phyloP scores from a whole-genome alignment of 257 asterid species.

The Schizonepeta tenuifolia region DNA sequence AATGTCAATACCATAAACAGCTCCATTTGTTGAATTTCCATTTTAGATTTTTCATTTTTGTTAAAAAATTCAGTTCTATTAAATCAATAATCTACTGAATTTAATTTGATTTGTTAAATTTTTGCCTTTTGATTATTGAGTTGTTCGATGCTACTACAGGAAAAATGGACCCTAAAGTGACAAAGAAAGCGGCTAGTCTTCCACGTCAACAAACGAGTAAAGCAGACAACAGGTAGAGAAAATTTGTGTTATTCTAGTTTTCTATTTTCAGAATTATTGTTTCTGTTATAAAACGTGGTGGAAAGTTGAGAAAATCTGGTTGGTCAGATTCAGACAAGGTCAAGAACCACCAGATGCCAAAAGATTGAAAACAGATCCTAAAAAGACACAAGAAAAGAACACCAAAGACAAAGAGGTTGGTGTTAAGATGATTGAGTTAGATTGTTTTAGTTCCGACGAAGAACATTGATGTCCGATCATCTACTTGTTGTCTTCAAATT shows the following conservation, averaged over 20 bases:
- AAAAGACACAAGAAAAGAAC: conserved; percentile 39
- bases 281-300: no score
- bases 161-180: conserved; percentile 41
- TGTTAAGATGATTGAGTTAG: conserved; percentile 83
- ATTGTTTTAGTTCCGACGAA: conserved; percentile 78
- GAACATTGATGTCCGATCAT: conserved; percentile 47
- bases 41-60: no score
- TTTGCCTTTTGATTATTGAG: not conserved
- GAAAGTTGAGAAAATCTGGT: not conserved
- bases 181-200: conserved; percentile 31
- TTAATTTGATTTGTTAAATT: not conserved
- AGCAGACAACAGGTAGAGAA: conserved; percentile 53
- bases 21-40: not conserved
- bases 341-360: conserved; percentile 58
- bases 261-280: no score
- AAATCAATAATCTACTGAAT: not conserved
- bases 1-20: no score
- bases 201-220: conserved; percentile 43
- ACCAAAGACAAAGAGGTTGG: conserved; percentile 42
- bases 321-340: conserved; percentile 42
- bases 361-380: conserved; percentile 51
- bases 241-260: not conserved
- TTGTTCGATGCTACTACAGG: conserved; percentile 38
- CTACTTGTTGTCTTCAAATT: conserved; percentile 9
- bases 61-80: no score